Evolutionary conservation across 208 protist genomes (phyloP).

Genomic region (Acanthamoeba royreba): DNA sequence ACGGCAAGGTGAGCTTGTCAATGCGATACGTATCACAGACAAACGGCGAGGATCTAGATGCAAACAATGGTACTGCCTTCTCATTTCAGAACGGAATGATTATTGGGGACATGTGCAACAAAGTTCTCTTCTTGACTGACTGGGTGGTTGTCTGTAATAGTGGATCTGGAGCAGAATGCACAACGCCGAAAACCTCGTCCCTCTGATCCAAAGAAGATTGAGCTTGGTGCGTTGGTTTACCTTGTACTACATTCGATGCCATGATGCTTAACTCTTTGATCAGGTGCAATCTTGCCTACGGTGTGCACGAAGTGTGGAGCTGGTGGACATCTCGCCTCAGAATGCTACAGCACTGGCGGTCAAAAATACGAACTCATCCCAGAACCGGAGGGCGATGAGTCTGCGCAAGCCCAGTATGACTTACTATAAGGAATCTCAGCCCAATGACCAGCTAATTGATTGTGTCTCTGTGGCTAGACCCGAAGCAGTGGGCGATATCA

Average conservation of each 20-base stretch:
- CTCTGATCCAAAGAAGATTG: not conserved
- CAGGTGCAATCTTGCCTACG: conserved; percentile 36
- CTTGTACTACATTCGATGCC: not conserved
- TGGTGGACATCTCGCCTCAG: conserved; percentile 1
- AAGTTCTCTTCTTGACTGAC: too few relatives aligned
- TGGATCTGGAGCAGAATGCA: conserved; percentile 4
- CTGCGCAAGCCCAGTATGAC: not conserved
- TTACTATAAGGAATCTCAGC: not conserved
- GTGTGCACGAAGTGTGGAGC: conserved; percentile 37
- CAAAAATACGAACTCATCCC: conserved; percentile 45
- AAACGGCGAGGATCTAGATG: conserved; percentile 4
- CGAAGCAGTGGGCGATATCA: not conserved
- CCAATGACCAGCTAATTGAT: not conserved
- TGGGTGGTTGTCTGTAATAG: not conserved
- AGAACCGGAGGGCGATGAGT: conserved; percentile 38
- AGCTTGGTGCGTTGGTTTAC: not conserved
- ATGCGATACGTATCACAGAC: conserved; percentile 46
- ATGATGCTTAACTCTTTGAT: not conserved
- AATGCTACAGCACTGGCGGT: conserved; percentile 42
- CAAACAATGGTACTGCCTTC: not conserved
- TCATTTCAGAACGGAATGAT: too few relatives aligned
- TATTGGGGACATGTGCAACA: too few relatives aligned
- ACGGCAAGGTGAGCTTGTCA: conserved; percentile 26
- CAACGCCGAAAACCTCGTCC: conserved; percentile 16
- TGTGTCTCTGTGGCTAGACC: not conserved